A percentile compares a stretch with the other conserved stretches of the same genome.
Evolutionary conservation across 306 rosid species (phyloP).

Genomic region (Astragalus membranaceus): DNA sequence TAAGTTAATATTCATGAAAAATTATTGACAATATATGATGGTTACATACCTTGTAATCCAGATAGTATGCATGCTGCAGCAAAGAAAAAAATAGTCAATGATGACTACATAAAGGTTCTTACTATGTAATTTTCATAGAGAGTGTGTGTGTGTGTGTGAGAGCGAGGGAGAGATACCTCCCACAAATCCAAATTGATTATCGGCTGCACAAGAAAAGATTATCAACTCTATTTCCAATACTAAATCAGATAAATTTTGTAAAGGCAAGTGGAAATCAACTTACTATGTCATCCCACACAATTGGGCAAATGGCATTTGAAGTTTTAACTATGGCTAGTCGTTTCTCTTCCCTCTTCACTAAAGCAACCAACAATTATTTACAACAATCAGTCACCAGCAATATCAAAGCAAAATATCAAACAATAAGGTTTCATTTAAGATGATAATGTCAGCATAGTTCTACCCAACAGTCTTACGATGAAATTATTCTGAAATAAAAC

Average conservation of each 20-base stretch:
- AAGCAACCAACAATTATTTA: slow-evolving; percentile 12
- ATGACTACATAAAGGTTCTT: background rate
- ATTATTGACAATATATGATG: background rate
- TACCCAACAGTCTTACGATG: background rate
- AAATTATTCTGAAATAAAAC: background rate
- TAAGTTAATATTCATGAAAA: background rate
- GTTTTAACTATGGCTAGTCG: slow-evolving; percentile 62
- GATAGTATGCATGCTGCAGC: slow-evolving; percentile 89
- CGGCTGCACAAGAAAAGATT: slow-evolving; percentile 62
- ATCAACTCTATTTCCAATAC: slow-evolving; percentile 16
- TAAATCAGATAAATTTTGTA: background rate
- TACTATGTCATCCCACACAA: slow-evolving; percentile 85
- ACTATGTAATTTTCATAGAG: background rate
- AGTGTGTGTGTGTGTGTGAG: no score
- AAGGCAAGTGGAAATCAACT: slow-evolving; percentile 25
- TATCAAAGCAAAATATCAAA: slow-evolving; percentile 7
- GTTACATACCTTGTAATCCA: slow-evolving; percentile 77
- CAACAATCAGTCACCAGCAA: background rate
- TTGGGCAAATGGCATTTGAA: slow-evolving; percentile 70
- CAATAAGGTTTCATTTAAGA: background rate
- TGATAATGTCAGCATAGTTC: background rate
- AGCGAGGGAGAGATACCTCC: slow-evolving; percentile 62
- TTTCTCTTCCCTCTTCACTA: slow-evolving; percentile 85
- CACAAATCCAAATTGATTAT: slow-evolving; percentile 84
- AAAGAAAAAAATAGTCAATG: slow-evolving; percentile 29